Conservation (phyloP, 495 filamentous ascomycete species). For the Lasiosphaeris hirsuta region DNA sequence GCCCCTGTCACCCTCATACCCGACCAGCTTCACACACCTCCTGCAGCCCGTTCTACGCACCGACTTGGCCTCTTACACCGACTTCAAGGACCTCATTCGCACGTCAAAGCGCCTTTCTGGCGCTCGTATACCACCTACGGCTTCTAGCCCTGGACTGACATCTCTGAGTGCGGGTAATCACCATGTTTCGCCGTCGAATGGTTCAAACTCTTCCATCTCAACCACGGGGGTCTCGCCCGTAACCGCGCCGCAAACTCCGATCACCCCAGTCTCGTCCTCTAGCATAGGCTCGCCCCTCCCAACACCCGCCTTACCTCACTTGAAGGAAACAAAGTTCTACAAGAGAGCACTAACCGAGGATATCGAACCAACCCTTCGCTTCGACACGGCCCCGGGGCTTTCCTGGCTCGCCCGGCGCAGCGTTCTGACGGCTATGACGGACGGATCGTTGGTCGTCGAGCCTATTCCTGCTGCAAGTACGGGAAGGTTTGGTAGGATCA, state of each 20-base stretch:
- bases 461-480: slow-evolving; percentile 60
- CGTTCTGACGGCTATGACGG: slow-evolving; percentile 75
- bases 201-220: slow-evolving; percentile 43
- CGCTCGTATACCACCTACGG: slow-evolving; percentile 11
- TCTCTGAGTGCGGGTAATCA: slow-evolving; percentile 55
- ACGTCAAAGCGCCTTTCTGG: slow-evolving; percentile 58
- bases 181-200: slow-evolving; percentile 24
- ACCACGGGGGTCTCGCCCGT: slow-evolving; percentile 34
- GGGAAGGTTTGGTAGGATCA: slow-evolving; percentile 44
- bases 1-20: slow-evolving; percentile 70
- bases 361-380: slow-evolving; percentile 86
- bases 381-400: slow-evolving; percentile 85
- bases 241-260: slow-evolving; percentile 49
- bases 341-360: slow-evolving; percentile 85
- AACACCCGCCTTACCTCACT: slow-evolving; percentile 31
- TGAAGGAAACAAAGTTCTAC: slow-evolving; percentile 92
- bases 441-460: slow-evolving; percentile 87
- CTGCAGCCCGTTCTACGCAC: slow-evolving; percentile 77
- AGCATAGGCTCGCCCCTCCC: slow-evolving; percentile 37
- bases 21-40: slow-evolving; percentile 79
- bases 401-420: slow-evolving; percentile 88
- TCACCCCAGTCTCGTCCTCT: slow-evolving; percentile 46
- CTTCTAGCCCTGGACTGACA: slow-evolving; percentile 17
- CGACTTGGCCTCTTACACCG: slow-evolving; percentile 75
- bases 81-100: slow-evolving; percentile 76